Evolutionary conservation across 2,329 filamentous ascomycete species (phyloP).

Genomic region (Fusarium citri): DNA sequence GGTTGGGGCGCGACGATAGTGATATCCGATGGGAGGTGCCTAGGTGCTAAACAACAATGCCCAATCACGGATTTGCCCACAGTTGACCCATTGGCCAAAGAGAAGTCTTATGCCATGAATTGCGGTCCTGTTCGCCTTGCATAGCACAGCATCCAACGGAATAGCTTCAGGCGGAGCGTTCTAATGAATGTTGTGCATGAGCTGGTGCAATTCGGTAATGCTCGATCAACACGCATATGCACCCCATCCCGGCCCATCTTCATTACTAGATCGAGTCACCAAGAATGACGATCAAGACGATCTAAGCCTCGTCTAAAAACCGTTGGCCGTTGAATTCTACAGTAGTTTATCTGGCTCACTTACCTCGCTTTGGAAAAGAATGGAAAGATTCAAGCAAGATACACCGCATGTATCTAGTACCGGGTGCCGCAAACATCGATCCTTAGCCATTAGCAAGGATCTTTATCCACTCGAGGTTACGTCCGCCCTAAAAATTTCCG

Average conservation of each 20-base stretch:
- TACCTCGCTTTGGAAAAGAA: constrained; percentile 5
- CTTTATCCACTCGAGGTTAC: constrained; percentile 42
- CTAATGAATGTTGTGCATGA: constrained; percentile 43
- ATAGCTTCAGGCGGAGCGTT: constrained; percentile 10
- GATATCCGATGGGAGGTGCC: not conserved
- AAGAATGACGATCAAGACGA: constrained; percentile 24
- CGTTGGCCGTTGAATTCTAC: constrained; percentile 15
- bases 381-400: constrained; percentile 10
- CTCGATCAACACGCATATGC: constrained; percentile 29
- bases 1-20: constrained; percentile 30
- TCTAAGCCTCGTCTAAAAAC: constrained; percentile 44
- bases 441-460: constrained; percentile 27
- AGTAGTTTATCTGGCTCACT: not conserved
- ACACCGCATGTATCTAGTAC: constrained; percentile 34
- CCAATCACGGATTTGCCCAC: constrained; percentile 46
- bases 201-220: constrained; percentile 15
- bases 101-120: constrained; percentile 7
- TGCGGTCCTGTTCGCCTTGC: constrained; percentile 35
- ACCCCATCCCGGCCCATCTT: constrained; percentile 15
- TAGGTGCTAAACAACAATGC: constrained; percentile 10
- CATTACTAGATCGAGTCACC: constrained; percentile 20
- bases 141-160: constrained; percentile 3
- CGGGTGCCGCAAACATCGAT: constrained; percentile 35
- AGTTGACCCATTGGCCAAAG: constrained; percentile 43
- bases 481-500: constrained; percentile 46